A percentile compares a stretch with the other conserved stretches of the same genome.
phyloP scores from a whole-genome alignment of 176 grass and related monocot genomes.

The Phyllostachys edulis region DNA sequence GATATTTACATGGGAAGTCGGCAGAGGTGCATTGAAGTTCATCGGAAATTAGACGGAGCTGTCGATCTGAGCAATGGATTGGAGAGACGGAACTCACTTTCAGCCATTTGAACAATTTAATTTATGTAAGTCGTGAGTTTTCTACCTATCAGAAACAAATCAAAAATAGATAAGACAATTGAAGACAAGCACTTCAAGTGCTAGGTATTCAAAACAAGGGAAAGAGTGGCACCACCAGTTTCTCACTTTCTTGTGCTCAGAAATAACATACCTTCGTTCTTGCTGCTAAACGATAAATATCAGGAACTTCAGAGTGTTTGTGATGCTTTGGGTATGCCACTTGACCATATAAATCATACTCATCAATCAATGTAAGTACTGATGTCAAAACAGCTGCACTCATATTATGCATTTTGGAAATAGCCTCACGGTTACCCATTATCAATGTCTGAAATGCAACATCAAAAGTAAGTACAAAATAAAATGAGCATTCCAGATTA shows the following conservation, averaged over 20 bases:
- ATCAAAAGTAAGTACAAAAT: background rate
- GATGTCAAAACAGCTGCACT: slow-evolving; percentile 74
- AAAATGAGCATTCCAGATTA: background rate
- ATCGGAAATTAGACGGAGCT: no score
- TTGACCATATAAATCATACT: slow-evolving; percentile 83
- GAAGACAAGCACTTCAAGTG: slow-evolving; percentile 14
- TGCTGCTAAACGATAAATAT: slow-evolving; percentile 77
- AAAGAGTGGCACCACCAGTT: background rate
- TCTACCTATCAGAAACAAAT: slow-evolving; percentile 14
- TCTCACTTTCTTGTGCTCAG: slow-evolving; percentile 8
- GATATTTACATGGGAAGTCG: no score
- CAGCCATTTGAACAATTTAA: background rate
- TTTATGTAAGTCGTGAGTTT: background rate
- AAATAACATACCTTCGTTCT: slow-evolving; percentile 59
- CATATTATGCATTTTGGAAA: slow-evolving; percentile 78
- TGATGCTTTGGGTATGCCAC: slow-evolving; percentile 86
- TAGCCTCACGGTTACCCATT: slow-evolving; percentile 82
- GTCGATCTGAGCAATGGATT: no score
- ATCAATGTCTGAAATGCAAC: slow-evolving; percentile 64
- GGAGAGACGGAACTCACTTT: no score
- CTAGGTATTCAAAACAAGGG: background rate
- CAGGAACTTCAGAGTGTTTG: slow-evolving; percentile 77
- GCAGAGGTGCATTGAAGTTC: no score
- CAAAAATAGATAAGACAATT: background rate
- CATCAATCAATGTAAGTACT: slow-evolving; percentile 76